Evolutionary conservation across 1,284 basidiomycete genomes (phyloP).

Genomic region (Cutaneotrichosporon cyanovorans): DNA sequence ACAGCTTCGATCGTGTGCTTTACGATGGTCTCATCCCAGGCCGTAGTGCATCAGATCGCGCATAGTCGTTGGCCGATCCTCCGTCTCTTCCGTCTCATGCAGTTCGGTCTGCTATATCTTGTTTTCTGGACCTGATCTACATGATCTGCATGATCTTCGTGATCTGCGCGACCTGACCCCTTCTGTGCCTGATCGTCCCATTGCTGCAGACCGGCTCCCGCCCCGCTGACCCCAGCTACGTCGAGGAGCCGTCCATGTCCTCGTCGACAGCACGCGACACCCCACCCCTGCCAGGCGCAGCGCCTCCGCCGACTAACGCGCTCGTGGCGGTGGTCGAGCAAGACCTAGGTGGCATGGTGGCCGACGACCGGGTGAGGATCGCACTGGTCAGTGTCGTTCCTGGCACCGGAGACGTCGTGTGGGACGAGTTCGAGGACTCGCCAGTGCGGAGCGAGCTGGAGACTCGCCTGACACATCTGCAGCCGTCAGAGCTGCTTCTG

Average conservation of each 20-base stretch:
- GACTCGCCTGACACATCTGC: conserved; percentile 67
- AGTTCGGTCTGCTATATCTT: too few relatives aligned
- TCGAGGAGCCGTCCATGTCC: conserved; percentile 38
- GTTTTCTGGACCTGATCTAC: too few relatives aligned
- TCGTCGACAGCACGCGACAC: conserved; percentile 34
- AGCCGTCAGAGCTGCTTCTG: conserved; percentile 75
- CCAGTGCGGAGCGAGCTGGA: conserved; percentile 81
- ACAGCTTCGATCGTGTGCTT: too few relatives aligned
- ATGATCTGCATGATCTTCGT: too few relatives aligned
- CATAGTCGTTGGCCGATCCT: too few relatives aligned
- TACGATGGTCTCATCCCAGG: too few relatives aligned
- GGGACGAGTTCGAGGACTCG: conserved; percentile 81
- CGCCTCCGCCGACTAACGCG: conserved; percentile 39
- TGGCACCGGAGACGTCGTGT: conserved; percentile 81
- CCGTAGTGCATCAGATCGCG: too few relatives aligned
- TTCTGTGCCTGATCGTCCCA: too few relatives aligned
- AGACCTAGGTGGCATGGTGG: conserved; percentile 50
- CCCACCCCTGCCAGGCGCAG: conserved; percentile 27
- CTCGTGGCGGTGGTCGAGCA: conserved; percentile 58
- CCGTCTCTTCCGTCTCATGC: too few relatives aligned
- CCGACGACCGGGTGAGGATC: conserved; percentile 57
- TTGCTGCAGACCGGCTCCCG: too few relatives aligned
- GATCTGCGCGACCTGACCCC: too few relatives aligned
- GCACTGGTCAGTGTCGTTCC: conserved; percentile 75
- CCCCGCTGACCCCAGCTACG: conserved; percentile 26